phyloP scores from a whole-genome alignment of 2,329 filamentous ascomycete genomes.

The Rhytidhysteron rufulum region DNA sequence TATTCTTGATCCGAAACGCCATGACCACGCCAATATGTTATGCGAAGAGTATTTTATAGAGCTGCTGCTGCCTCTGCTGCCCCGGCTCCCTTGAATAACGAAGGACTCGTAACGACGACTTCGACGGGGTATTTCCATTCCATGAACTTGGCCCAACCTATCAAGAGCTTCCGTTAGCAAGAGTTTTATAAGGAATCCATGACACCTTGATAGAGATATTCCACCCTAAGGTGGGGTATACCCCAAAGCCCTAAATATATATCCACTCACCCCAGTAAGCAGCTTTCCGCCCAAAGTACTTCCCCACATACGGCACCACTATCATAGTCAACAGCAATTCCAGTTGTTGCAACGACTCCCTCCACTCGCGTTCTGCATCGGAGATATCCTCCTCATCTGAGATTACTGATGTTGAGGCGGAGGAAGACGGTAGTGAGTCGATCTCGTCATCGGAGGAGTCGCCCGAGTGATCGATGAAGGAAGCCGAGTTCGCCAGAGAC shows the following conservation, averaged over 20 bases:
- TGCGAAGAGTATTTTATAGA: constrained; percentile 21
- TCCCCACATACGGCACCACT: constrained; percentile 86
- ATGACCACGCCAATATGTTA: neutral
- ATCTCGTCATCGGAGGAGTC: constrained; percentile 40
- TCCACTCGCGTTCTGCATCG: constrained; percentile 93
- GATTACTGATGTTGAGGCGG: constrained; percentile 44
- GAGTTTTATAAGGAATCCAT: too few relatives aligned
- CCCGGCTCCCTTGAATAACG: constrained; percentile 44
- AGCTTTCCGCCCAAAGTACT: constrained; percentile 91
- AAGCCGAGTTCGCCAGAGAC: constrained; percentile 34
- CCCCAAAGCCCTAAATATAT: too few relatives aligned
- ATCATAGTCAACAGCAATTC: constrained; percentile 94
- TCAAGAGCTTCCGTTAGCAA: constrained; percentile 14
- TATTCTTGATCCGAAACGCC: too few relatives aligned
- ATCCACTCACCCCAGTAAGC: constrained; percentile 83
- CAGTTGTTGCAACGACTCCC: constrained; percentile 87
- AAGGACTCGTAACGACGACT: constrained; percentile 51
- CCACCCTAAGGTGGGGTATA: too few relatives aligned
- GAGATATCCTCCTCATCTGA: constrained; percentile 61
- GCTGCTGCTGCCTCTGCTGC: constrained; percentile 46
- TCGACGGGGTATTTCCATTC: constrained; percentile 88
- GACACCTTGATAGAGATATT: too few relatives aligned
- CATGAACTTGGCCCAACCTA: constrained; percentile 93
- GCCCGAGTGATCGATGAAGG: constrained; percentile 31
- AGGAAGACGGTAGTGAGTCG: constrained; percentile 50